Base-by-base conservation (phyloP, 202 grass and related monocot genomes). In the Setaria italica region DNA sequence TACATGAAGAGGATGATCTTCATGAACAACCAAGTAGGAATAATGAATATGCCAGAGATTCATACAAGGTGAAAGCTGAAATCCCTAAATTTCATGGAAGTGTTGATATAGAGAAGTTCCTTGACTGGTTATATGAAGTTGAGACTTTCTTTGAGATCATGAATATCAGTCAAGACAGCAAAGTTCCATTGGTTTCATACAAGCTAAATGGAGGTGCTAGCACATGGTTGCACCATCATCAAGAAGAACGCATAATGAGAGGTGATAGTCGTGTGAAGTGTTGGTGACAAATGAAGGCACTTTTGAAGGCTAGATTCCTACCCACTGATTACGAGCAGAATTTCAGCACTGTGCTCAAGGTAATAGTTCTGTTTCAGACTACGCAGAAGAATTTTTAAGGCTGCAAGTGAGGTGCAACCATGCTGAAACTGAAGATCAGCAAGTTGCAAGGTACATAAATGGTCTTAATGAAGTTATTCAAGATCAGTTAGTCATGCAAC, bases 331-430 rank as follows among this genome's bases (percentile, higher is more conserved):
- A 62, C 46, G 57, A 63, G 0, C 6, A 64, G 4, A 63, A 49
- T 17, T 48, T 64, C 2, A 45, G 4, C 11, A 78, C 9, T 11
- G 21, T 78, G 21, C 41, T 30, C 42, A 64, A 79, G 42, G 76
- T 1, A 79, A 34, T 50, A 63, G 20, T 14, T 17, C 21, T 19
- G 7, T 78, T 78, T 78, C 25, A 4, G 42, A 78, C 2, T 64
- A 78, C 5, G 64, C 6, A 3, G 13, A 63, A n/a, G 58, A 78
- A 13, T 78, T 78, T 29, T 37, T 76, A 10, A 72, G 45, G 51
- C 33, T 76, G 35, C 72, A 57, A 58, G 72, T 56, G 4, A 76
- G 72, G 17, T 76, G 72, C 51, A 76, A 76, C 33, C 74, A 62
- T 45, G 11, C 20, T 60, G 20, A 77, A 77, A 77, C 11, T 30